These are phyloP conservation scores for Boletus subluridellus DNA, from an alignment of 1,284 basidiomycete genomes.

Conservation along the genomic window DNA sequence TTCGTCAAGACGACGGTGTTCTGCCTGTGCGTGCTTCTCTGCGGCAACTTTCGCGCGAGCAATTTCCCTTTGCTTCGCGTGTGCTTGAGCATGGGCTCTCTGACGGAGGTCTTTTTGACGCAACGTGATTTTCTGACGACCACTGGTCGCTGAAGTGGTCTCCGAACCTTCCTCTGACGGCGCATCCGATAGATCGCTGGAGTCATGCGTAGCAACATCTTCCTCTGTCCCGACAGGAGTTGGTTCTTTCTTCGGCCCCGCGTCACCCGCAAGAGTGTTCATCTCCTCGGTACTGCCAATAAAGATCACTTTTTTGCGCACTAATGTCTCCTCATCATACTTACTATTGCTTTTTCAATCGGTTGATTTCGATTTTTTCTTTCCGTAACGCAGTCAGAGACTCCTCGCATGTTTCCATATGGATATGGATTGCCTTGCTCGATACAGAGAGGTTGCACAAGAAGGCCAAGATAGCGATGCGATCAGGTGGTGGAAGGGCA, in stretches of 20 bases:
- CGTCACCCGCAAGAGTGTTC: slow-evolving; percentile 56
- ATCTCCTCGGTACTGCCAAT: slow-evolving; percentile 66
- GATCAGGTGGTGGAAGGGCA: slow-evolving; percentile 69
- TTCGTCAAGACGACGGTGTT: slow-evolving; percentile 81
- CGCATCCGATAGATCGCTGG: slow-evolving; percentile 69
- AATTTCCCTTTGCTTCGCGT: slow-evolving; percentile 73
- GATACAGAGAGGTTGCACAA: slow-evolving; percentile 88
- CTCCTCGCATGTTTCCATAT: slow-evolving; percentile 89
- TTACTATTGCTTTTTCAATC: slow-evolving; percentile 82
- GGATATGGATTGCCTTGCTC: slow-evolving; percentile 81
- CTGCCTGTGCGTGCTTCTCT: slow-evolving; percentile 66
- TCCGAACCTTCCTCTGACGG: slow-evolving; percentile 56
- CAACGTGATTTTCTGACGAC: slow-evolving; percentile 46
- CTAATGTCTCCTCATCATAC: slow-evolving; percentile 35
- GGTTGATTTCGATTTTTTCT: slow-evolving; percentile 91
- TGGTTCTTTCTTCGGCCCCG: slow-evolving; percentile 53
- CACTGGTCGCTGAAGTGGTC: slow-evolving; percentile 40
- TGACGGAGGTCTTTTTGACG: slow-evolving; percentile 53
- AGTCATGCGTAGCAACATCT: slow-evolving; percentile 56
- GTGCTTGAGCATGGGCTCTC: slow-evolving; percentile 55
- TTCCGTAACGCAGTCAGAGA: slow-evolving; percentile 90
- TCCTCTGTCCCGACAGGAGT: slow-evolving; percentile 47
- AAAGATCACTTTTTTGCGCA: slow-evolving; percentile 9
- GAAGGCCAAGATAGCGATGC: slow-evolving; percentile 82
- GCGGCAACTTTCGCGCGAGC: slow-evolving; percentile 71